Evolutionary conservation across 208 protist species (phyloP).

Genomic region (Histomonas meleagridis): DNA sequence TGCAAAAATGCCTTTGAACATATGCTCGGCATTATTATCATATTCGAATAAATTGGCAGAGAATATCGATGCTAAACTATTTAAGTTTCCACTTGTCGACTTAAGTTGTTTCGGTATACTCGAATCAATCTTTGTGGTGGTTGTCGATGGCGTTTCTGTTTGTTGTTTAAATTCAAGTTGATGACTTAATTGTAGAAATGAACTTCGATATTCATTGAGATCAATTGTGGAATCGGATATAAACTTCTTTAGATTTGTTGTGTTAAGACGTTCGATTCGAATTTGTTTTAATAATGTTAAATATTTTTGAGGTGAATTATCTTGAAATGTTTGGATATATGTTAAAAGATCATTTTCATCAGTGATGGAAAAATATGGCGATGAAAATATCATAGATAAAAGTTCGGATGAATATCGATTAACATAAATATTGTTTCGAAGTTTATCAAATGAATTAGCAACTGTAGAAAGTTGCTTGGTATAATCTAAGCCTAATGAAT

Average conservation of each 20-base stretch:
- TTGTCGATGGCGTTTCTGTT: neutral
- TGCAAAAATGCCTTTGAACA: neutral
- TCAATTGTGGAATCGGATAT: neutral
- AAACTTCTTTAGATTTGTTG: neutral
- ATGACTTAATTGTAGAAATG: neutral
- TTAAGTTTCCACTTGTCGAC: neutral
- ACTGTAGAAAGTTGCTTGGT: neutral
- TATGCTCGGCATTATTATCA: neutral
- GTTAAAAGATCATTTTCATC: neutral
- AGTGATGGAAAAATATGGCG: neutral
- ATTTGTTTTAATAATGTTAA: neutral
- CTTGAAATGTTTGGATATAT: neutral
- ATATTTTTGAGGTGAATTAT: neutral
- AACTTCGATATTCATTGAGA: neutral
- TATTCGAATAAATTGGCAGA: neutral
- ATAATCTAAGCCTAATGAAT: neutral
- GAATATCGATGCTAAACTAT: neutral
- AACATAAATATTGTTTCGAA: neutral
- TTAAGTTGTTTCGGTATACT: neutral
- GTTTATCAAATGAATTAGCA: neutral
- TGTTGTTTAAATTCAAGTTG: neutral
- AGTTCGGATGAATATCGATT: neutral
- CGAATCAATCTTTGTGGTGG: neutral
- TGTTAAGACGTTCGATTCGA: neutral
- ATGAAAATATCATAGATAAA: neutral